These are phyloP conservation scores for Daldinia eschscholtzii DNA, from an alignment of 2,329 filamentous ascomycete species.

Conservation along the genomic window DNA sequence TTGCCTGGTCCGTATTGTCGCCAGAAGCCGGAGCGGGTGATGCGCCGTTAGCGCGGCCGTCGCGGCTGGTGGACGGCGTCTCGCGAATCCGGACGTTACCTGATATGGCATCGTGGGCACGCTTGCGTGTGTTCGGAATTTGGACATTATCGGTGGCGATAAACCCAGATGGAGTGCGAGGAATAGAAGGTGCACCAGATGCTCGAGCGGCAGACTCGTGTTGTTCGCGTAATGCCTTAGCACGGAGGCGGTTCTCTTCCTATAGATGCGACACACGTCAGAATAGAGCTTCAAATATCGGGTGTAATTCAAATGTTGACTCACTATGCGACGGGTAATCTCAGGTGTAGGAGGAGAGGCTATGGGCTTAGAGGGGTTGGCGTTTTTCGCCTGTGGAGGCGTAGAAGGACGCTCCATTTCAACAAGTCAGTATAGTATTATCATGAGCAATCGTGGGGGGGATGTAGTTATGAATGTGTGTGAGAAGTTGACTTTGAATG, in stretches of 20 bases:
- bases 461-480: background rate
- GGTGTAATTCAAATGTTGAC: conserved; percentile 42
- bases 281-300: conserved; percentile 5
- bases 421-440: background rate
- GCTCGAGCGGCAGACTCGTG: conserved; percentile 72
- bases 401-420: conserved; percentile 63
- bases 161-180: conserved; percentile 75
- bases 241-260: conserved; percentile 89
- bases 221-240: conserved; percentile 86
- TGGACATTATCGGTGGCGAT: conserved; percentile 75
- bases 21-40: conserved; percentile 48
- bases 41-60: conserved; percentile 68
- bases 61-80: conserved; percentile 72
- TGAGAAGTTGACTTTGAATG: background rate
- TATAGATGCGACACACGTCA: conserved; percentile 54
- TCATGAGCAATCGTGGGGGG: background rate
- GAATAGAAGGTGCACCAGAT: conserved; percentile 58
- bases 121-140: conserved; percentile 73
- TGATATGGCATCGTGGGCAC: conserved; percentile 75
- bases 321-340: conserved; percentile 67
- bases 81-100: conserved; percentile 54
- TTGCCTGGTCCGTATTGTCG: conserved; percentile 52
- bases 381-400: conserved; percentile 54
- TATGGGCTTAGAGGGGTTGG: conserved; percentile 49
- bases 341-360: conserved; percentile 67